Percentiles rank a stretch among this genome's conserved stretches.
Conservation (phyloP, 1,284 basidiomycete genomes). For the Fistulina hepatica region DNA sequence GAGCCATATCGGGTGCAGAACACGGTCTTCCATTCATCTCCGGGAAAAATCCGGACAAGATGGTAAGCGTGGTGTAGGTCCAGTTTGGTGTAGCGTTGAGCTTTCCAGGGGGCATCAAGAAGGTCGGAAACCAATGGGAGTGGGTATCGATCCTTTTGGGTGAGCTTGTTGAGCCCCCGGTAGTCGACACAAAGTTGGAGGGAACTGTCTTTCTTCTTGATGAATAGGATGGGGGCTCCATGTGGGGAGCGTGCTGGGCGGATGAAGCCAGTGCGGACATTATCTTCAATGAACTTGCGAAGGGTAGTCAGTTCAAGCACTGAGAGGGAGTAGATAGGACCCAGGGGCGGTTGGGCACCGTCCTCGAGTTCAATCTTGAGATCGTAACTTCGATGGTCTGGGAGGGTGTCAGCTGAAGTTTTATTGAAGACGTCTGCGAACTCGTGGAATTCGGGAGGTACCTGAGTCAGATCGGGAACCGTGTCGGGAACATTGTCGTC, state of each 20-base stretch:
- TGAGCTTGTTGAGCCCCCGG: conserved; percentile 25
- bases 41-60: conserved; percentile 23
- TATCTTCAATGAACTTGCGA: conserved; percentile 23
- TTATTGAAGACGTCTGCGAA: too few relatives aligned
- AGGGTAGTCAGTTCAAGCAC: conserved; percentile 13
- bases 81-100: conserved; percentile 26
- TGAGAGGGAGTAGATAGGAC: conserved; percentile 20
- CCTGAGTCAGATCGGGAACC: too few relatives aligned
- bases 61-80: conserved; percentile 25
- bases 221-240: conserved; percentile 31
- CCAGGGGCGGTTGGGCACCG: conserved; percentile 5
- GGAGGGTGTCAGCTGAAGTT: too few relatives aligned
- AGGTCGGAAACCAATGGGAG: conserved; percentile 23
- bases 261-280: conserved; percentile 19
- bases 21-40: conserved; percentile 27
- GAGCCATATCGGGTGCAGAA: conserved; percentile 24
- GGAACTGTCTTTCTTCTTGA: conserved; percentile 31
- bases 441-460: too few relatives aligned
- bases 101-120: conserved; percentile 13
- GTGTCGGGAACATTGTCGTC: too few relatives aligned
- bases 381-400: not conserved
- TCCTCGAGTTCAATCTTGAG: conserved; percentile 3
- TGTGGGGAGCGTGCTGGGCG: conserved; percentile 20
- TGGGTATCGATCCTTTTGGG: conserved; percentile 26
- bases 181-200: conserved; percentile 27